phyloP scores from a whole-genome alignment of 768 basidiomycete genomes.

The Xerocomus spinulosus region DNA sequence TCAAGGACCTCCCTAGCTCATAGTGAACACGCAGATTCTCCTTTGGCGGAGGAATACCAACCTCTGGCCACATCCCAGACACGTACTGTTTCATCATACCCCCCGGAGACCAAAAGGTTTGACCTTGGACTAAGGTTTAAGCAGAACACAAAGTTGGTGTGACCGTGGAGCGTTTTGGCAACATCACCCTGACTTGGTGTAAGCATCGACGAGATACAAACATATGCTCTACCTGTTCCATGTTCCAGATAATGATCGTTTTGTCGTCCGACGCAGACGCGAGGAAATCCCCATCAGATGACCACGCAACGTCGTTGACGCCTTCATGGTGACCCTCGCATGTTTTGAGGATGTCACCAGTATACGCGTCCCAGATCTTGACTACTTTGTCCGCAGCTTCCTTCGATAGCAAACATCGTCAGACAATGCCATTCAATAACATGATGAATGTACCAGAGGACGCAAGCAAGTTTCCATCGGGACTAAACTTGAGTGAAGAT shows the following conservation, averaged over 20 bases:
- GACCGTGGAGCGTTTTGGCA: constrained; percentile 69
- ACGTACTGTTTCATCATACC: constrained; percentile 92
- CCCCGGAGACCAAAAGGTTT: constrained; percentile 88
- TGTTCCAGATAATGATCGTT: constrained; percentile 80
- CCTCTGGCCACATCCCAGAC: constrained; percentile 96
- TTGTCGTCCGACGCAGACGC: constrained; percentile 95
- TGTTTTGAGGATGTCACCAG: constrained; percentile 69
- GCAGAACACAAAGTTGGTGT: constrained; percentile 94
- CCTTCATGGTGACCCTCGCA: constrained; percentile 74
- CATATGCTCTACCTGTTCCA: constrained; percentile 49
- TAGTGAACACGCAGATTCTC: constrained; percentile 1
- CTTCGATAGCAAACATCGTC: constrained; percentile 35
- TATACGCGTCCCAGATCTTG: constrained; percentile 74
- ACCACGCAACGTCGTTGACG: constrained; percentile 90
- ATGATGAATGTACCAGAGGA: constrained; percentile 64
- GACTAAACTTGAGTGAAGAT: constrained; percentile 84
- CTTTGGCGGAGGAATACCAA: constrained; percentile 24
- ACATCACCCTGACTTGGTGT: constrained; percentile 42
- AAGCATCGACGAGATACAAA: constrained; percentile 1
- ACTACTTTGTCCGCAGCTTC: constrained; percentile 80
- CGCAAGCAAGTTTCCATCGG: constrained; percentile 75
- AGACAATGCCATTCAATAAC: constrained; percentile 7
- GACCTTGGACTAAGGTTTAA: constrained; percentile 88
- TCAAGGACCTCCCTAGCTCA: constrained; percentile 68
- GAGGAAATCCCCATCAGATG: constrained; percentile 71